Base-by-base conservation (phyloP, 2,329 filamentous ascomycete genomes). In the Arthrinium phaeospermum region DNA sequence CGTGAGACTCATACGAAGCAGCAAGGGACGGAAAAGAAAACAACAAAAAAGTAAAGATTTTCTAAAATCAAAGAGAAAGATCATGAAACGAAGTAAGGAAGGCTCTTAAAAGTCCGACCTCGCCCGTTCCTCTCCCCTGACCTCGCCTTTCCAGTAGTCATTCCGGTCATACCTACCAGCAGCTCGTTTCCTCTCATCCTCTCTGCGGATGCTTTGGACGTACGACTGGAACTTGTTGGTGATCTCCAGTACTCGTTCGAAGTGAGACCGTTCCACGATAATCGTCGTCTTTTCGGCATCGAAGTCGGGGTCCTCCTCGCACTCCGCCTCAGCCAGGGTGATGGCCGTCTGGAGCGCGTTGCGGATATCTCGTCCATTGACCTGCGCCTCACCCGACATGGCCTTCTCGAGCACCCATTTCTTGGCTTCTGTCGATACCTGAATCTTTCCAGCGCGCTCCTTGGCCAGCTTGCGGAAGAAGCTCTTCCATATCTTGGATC, bases 281-380 rank as follows among this genome's bases (percentile, higher is more conserved):
- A 74, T 71, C 45, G 34, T 72, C 30, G 24, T 71, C 2, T n/a
- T n/a, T n/a, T 73, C 73, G 0, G 37, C 30, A 14, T 73, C 68
- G 41, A 73, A 74, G 10, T 73, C 73, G 19, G 72, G 72, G 53
- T 81, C 79, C 34, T 83, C 83, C 34, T 82, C 74, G 19, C 83
- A 81, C 51, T 85, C 83, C 22, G 76, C 81, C 79, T 86, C 84
- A 6, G 84, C 85, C 37, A 86, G 77, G 3, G 84, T 83, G 24
- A 86, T 79, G 0, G 84, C 84, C 1, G 84, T 85, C 77, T 85
- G 84, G 77, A 85, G 71, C 12, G 76, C 79, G 67, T 84, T 85
- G 24, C 82, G 82, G 71, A 85, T 85, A 74, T 85, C 81, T 0
- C 83, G 78, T 1, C 84, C 84, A 67, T 86, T 85, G 80, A 70